These are phyloP conservation scores for Hanseniaspora nectarophila DNA, from an alignment of 805 yeast species.

Conservation along the genomic window DNA sequence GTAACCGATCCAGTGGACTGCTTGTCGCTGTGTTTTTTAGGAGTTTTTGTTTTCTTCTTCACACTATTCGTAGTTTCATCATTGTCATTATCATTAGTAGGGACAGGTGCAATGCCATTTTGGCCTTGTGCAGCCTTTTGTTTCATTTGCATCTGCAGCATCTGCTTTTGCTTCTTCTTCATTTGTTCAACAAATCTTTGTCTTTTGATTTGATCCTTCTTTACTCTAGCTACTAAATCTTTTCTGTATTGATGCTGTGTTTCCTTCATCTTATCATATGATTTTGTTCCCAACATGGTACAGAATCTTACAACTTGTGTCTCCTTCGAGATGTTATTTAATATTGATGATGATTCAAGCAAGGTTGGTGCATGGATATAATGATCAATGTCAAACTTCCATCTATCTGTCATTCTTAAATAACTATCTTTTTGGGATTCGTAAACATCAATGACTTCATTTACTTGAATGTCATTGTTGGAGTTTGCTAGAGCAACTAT, in stretches of 20 bases:
- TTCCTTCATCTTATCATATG: constrained; percentile 68
- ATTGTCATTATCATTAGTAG: neutral
- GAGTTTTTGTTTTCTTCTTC: neutral
- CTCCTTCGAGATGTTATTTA: constrained; percentile 71
- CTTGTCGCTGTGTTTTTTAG: neutral
- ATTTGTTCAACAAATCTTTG: constrained; percentile 18
- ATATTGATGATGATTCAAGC: constrained; percentile 64
- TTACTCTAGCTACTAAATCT: constrained; percentile 34
- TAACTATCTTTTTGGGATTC: constrained; percentile 35
- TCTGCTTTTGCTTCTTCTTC: constrained; percentile 20
- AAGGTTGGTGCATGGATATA: constrained; percentile 38
- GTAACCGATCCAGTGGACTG: neutral
- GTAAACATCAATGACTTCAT: constrained; percentile 33
- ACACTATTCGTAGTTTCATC: constrained; percentile 5
- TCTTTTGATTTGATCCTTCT: constrained; percentile 26
- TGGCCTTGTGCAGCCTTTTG: neutral
- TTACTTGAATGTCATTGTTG: constrained; percentile 19
- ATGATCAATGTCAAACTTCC: constrained; percentile 56
- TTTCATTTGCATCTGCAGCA: constrained; percentile 17
- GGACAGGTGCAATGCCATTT: constrained; percentile 1
- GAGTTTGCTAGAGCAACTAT: constrained; percentile 18
- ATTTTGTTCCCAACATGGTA: constrained; percentile 75
- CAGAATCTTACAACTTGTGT: constrained; percentile 88
- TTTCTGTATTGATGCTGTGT: constrained; percentile 57
- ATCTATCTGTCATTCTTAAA: constrained; percentile 46